Conservation (phyloP, 108 stramenopile genomes). For the Nitzschia sp. region DNA sequence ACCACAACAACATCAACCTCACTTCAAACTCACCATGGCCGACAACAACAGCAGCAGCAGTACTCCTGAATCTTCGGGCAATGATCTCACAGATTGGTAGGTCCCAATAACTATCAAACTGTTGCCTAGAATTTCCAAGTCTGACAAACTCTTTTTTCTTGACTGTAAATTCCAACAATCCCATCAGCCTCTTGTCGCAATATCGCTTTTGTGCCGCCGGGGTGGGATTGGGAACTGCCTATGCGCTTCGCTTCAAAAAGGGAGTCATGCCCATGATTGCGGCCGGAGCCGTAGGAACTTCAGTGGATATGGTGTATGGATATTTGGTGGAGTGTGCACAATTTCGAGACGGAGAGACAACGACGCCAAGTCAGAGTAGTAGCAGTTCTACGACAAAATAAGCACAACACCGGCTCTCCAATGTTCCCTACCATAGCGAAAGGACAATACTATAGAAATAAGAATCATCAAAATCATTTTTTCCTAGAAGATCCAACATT, state of each 20-base stretch:
- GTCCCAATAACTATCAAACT: neutral
- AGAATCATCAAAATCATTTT: neutral
- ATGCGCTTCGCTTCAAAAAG: constrained; percentile 36
- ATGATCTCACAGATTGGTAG: constrained; percentile 4
- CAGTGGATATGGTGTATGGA: constrained; percentile 46
- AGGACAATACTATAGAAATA: neutral
- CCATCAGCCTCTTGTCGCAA: constrained; percentile 36
- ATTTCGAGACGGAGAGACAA: constrained; percentile 6
- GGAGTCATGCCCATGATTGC: constrained; percentile 43
- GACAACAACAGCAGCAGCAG: neutral
- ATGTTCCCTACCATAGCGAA: too few species aligned
- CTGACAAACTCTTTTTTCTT: neutral
- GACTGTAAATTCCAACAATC: too few species aligned
- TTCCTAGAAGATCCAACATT: neutral
- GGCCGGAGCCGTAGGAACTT: constrained; percentile 42
- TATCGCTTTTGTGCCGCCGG: constrained; percentile 37
- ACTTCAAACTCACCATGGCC: neutral
- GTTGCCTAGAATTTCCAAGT: too few species aligned
- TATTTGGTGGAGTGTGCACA: constrained; percentile 41
- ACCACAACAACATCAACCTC: neutral
- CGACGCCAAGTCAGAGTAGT: neutral
- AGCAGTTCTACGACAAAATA: neutral
- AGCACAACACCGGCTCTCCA: too few species aligned
- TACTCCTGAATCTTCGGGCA: neutral
- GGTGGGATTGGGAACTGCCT: constrained; percentile 40